These are phyloP conservation scores for Boletus rubescentipes DNA, from an alignment of 768 basidiomycete genomes.

Conservation along the genomic window DNA sequence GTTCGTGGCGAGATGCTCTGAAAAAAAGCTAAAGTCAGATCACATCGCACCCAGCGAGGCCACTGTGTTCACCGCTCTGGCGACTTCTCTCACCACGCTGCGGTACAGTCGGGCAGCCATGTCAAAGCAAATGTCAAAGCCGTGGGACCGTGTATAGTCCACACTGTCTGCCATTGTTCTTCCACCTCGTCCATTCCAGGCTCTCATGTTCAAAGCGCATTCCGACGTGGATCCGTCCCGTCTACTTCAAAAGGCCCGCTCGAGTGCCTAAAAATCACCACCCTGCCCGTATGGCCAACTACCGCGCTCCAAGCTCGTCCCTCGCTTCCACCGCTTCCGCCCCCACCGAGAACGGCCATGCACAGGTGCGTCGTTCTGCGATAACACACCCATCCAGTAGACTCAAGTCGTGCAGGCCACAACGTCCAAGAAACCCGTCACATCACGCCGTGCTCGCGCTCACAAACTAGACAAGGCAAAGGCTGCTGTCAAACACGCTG, in stretches of 20 bases:
- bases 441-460: constrained; percentile 8
- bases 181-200: constrained; percentile 1
- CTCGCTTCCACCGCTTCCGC: background rate
- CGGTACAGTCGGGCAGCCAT: constrained; percentile 31
- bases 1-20: constrained; percentile 41
- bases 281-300: constrained; percentile 13
- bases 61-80: constrained; percentile 22
- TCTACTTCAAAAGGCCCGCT: constrained; percentile 19
- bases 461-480: constrained; percentile 18
- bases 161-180: constrained; percentile 22
- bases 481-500: constrained; percentile 15
- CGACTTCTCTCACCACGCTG: constrained; percentile 29
- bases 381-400: background rate
- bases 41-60: background rate
- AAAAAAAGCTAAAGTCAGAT: background rate
- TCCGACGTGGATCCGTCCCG: background rate
- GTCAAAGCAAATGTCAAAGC: constrained; percentile 24
- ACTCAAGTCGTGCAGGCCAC: background rate
- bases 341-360: background rate
- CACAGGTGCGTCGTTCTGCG: constrained; percentile 8
- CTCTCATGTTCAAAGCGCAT: constrained; percentile 17
- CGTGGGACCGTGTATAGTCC: constrained; percentile 16
- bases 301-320: constrained; percentile 23
- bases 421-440: constrained; percentile 10
- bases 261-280: background rate